Conservation (phyloP, 768 basidiomycete species). For the Multifurca ochricompacta region DNA sequence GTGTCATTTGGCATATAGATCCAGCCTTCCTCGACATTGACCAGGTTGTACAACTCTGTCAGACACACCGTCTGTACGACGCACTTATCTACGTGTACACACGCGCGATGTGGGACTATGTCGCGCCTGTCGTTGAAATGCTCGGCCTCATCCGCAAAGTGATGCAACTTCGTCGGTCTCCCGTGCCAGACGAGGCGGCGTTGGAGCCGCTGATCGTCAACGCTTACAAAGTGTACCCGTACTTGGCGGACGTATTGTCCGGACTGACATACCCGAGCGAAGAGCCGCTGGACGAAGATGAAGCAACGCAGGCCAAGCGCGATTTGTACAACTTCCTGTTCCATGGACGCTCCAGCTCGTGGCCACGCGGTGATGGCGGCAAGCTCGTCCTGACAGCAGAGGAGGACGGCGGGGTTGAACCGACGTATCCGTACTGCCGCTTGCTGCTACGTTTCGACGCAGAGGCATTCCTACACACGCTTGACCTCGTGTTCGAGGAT, state of each 20-base stretch:
- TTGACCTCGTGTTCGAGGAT: constrained; percentile 95
- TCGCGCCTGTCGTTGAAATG: constrained; percentile 82
- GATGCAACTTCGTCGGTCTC: constrained; percentile 40
- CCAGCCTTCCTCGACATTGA: constrained; percentile 88
- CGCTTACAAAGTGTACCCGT: constrained; percentile 90
- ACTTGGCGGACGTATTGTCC: constrained; percentile 70
- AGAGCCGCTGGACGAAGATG: constrained; percentile 55
- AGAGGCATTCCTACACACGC: constrained; percentile 86
- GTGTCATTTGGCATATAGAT: constrained; percentile 94
- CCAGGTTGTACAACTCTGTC: constrained; percentile 83
- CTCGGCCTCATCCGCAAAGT: constrained; percentile 68
- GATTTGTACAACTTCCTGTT: constrained; percentile 81
- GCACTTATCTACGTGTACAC: constrained; percentile 93
- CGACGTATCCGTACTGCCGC: constrained; percentile 84
- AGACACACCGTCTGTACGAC: constrained; percentile 78
- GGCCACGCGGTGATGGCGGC: constrained; percentile 68
- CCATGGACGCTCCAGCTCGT: constrained; percentile 66
- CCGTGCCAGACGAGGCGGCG: constrained; percentile 28
- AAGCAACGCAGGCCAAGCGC: constrained; percentile 60
- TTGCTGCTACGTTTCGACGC: constrained; percentile 82
- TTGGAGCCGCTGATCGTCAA: constrained; percentile 57
- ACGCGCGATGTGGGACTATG: constrained; percentile 78
- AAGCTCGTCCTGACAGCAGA: constrained; percentile 68
- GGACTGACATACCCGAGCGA: constrained; percentile 86
- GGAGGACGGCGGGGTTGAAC: constrained; percentile 67